Evolutionary conservation across 2,329 filamentous ascomycete genomes (phyloP), one percentile per base, ranked within the genome.

Genomic region (Fusarium compactum): DNA sequence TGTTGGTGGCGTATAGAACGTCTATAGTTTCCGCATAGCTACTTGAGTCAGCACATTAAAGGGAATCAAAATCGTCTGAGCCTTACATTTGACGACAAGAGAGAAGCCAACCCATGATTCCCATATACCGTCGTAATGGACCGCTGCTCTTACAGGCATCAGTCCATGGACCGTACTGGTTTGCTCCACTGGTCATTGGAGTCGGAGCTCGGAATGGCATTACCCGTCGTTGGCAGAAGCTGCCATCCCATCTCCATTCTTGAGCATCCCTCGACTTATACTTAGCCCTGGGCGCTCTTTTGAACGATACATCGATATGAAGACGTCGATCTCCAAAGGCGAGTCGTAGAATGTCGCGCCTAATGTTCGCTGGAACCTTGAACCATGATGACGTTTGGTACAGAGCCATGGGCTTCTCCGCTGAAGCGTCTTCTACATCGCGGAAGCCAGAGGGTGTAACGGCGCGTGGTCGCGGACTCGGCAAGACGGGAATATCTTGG

Each of bases 81-180:
- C 20, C 55, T 58, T 10, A 59, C 54, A 51, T 62, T 18, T 62
- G 58, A 5, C 58, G 58, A 51, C 54, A 62, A 0, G 58, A 62
- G 2, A 59, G n/a, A 6, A 62, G 34, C 58, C 58, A 62, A 1
- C 58, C 11, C 22, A 38, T 45, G 3, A 30, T n/a, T 1, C 54
- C 29, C 20, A 20, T 25, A 0, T 18, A 14, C 2, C 10, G 1
- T 5, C 8, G 16, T 16, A 24, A 11, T 18, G 27, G 22, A 32
- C 7, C 34, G 34, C 18, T 6, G 34, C 10, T 6, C 3, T 29
- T 22, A 3, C 58, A 62, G 15, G 18, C 20, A 16, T 58, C 43
- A 15, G 12, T 22, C 52, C 58, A 47, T n/a, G 56, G 25, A 8
- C 32, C 14, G 4, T 11, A 29, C 27, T 40, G 24, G 8, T 15